phyloP scores from a whole-genome alignment of 176 grass and related monocot species.

The Typha latifolia region DNA sequence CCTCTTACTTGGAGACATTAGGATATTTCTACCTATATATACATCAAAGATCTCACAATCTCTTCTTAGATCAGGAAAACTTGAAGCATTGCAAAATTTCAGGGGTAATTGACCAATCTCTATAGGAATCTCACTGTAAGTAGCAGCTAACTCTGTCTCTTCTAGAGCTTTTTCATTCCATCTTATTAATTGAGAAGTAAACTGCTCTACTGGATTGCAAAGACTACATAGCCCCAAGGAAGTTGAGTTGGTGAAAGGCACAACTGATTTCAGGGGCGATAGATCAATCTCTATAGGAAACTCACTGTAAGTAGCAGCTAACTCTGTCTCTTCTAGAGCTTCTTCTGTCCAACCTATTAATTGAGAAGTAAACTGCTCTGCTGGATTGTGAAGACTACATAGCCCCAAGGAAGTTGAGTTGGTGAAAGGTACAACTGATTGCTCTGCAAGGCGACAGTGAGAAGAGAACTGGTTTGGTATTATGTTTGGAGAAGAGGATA shows the following conservation, averaged over 20 bases:
- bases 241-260: slow-evolving; percentile 21
- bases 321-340: slow-evolving; percentile 2
- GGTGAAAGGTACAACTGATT: slow-evolving; percentile 18
- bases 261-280: slow-evolving; percentile 22
- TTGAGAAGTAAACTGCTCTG: slow-evolving; percentile 23
- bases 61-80: slow-evolving; percentile 7
- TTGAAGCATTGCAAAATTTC: slow-evolving; percentile 17
- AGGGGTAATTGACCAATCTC: slow-evolving; percentile 24
- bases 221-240: slow-evolving; percentile 22
- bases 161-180: slow-evolving; percentile 10
- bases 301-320: slow-evolving; percentile 5
- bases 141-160: slow-evolving; percentile 19
- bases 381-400: slow-evolving; percentile 7
- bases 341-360: slow-evolving; percentile 16
- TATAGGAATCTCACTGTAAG: slow-evolving; percentile 12
- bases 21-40: slow-evolving; percentile 14
- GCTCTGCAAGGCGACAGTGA: slow-evolving; percentile 21
- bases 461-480: slow-evolving; percentile 19
- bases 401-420: slow-evolving; percentile 27
- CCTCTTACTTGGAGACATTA: slow-evolving; percentile 16
- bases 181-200: slow-evolving; percentile 13
- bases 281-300: slow-evolving; percentile 21
- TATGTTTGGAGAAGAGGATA: slow-evolving; percentile 1
- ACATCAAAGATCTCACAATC: slow-evolving; percentile 14
- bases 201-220: slow-evolving; percentile 16